phyloP scores from a whole-genome alignment of 208 protist genomes.

The Trypanosoma theileri region DNA sequence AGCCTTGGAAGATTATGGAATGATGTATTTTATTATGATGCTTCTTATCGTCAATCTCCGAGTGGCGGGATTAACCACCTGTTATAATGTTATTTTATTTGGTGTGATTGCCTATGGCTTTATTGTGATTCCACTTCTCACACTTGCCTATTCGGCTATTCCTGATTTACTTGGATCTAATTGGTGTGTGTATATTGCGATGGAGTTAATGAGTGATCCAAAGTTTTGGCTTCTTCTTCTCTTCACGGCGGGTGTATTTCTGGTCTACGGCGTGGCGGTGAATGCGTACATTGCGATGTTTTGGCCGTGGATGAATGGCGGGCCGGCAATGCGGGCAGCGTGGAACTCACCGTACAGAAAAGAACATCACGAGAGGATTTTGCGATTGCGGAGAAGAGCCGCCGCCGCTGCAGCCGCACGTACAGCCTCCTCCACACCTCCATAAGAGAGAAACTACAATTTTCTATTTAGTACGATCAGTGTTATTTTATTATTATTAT shows the following conservation, averaged over 20 bases:
- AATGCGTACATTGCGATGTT: conserved; percentile 66
- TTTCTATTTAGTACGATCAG: too few species aligned
- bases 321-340: conserved; percentile 48
- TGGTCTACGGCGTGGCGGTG: conserved; percentile 55
- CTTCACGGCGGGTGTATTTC: conserved; percentile 46
- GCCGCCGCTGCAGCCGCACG: too few species aligned
- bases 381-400: conserved; percentile 15
- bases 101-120: conserved; percentile 35
- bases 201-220: conserved; percentile 42
- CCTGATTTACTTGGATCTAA: conserved; percentile 58
- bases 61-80: conserved; percentile 34
- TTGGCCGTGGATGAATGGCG: conserved; percentile 59
- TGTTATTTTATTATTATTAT: too few species aligned
- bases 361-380: conserved; percentile 34
- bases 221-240: conserved; percentile 69
- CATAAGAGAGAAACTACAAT: too few species aligned
- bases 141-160: conserved; percentile 49
- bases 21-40: conserved; percentile 71
- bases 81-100: conserved; percentile 58
- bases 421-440: too few species aligned
- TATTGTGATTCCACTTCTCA: conserved; percentile 33
- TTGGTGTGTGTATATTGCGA: conserved; percentile 49
- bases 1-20: conserved; percentile 67
- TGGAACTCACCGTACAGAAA: conserved; percentile 39
- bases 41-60: conserved; percentile 65